These are phyloP conservation scores for Pseudopediastrum boryanum DNA, from an alignment of 139 green algal species.

Conservation along the genomic window DNA sequence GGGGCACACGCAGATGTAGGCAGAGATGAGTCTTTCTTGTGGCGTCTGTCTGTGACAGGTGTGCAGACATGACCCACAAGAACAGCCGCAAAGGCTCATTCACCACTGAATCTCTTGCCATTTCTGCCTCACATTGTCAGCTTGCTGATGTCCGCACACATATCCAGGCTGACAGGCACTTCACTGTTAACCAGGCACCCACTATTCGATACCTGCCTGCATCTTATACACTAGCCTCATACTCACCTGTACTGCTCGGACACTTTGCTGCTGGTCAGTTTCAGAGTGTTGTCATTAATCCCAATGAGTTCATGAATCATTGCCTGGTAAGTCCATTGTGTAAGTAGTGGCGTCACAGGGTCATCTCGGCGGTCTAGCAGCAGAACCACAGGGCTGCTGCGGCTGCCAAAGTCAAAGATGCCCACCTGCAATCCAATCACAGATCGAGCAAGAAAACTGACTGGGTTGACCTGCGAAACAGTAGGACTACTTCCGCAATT, in stretches of 20 bases:
- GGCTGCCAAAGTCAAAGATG: conserved; percentile 87
- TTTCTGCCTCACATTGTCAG: too few species aligned
- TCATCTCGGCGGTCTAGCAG: conserved; percentile 88
- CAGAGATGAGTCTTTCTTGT: too few species aligned
- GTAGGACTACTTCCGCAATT: too few species aligned
- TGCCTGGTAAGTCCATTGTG: conserved; percentile 76
- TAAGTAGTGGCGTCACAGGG: conserved; percentile 89
- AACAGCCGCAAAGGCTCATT: too few species aligned
- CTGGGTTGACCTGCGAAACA: too few species aligned
- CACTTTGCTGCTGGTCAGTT: conserved; percentile 60
- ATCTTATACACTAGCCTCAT: background rate
- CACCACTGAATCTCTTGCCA: too few species aligned
- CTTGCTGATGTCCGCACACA: too few species aligned
- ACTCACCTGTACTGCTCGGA: conserved; percentile 58
- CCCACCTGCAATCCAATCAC: conserved; percentile 38
- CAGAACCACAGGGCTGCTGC: conserved; percentile 74
- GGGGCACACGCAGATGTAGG: too few species aligned
- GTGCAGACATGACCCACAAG: too few species aligned
- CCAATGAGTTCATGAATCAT: conserved; percentile 95
- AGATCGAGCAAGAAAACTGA: too few species aligned
- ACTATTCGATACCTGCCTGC: background rate
- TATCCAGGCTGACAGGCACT: too few species aligned
- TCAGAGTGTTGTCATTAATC: conserved; percentile 67
- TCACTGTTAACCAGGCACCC: background rate
- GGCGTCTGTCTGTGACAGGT: too few species aligned